Evolutionary conservation across 441 rosid genomes (phyloP).

Genomic region (Arabidopsis lyrata): DNA sequence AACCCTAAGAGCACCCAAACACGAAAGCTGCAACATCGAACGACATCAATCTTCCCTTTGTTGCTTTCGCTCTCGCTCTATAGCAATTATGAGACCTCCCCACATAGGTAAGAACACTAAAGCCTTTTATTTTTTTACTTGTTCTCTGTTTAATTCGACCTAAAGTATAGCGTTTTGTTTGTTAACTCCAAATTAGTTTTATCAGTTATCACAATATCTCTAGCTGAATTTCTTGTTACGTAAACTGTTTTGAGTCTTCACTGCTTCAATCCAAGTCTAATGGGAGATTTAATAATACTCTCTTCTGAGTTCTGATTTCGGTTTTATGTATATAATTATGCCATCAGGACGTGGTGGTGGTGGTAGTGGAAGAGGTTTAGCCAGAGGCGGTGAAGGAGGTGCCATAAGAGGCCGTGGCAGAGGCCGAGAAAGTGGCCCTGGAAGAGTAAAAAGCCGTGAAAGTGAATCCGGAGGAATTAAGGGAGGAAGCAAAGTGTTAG

Average conservation of each 20-base stretch:
- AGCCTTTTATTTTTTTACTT: not conserved
- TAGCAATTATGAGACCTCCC: constrained; percentile 16
- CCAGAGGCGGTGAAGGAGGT: too few species aligned
- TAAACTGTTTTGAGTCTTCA: not conserved
- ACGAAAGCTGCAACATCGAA: not conserved
- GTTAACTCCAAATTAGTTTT: not conserved
- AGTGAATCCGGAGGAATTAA: not conserved
- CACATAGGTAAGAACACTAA: constrained; percentile 2
- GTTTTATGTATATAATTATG: constrained; percentile 5
- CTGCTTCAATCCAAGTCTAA: not conserved
- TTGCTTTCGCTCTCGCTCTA: constrained; percentile 9
- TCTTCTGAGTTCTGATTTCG: not conserved
- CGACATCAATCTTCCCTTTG: not conserved
- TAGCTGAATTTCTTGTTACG: not conserved
- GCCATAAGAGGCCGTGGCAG: too few species aligned
- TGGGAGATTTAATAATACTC: not conserved
- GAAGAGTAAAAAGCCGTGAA: not conserved
- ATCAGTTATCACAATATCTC: not conserved
- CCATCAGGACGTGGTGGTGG: constrained; percentile 17
- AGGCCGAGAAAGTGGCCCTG: not conserved
- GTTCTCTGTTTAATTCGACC: not conserved
- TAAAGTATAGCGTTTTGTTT: not conserved
- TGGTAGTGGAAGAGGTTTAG: not conserved
- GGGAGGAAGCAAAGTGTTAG: constrained; percentile 11
- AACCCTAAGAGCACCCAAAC: not conserved